Base-by-base conservation (phyloP, 2,329 filamentous ascomycete species). In the Fusarium lyarnte region DNA sequence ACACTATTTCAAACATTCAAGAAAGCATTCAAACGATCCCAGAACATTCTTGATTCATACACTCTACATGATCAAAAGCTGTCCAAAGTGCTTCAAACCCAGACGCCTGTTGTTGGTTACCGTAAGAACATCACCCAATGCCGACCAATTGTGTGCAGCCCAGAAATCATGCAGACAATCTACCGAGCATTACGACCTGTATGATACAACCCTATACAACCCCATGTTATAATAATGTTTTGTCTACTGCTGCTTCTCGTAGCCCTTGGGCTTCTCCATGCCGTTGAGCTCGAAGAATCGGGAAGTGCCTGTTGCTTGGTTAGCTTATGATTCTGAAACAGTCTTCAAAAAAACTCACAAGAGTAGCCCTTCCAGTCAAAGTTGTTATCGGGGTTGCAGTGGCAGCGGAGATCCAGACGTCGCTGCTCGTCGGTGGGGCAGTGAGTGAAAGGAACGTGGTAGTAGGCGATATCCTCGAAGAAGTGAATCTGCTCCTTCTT, bases 301-400 rank as follows among this genome's bases (percentile, higher is more conserved):
- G 38, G 93, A 89, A 58, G 95, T 98, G 76, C 82, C 82, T 84
- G 53, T 8, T 16, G 23, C 10, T 23, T 13, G 10, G 55, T 78
- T 51, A 78, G 69, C 23, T 13, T 45, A 6, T 43, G 21, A 13
- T 54, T 49, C 17, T 45, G 21, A 21, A 7, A 10, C 4, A 13
- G 17, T 6, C 8, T 6, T 31, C 10, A 13, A 17, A 11, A 35
- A 46, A 21, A 29, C 93, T 86, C 89, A 97, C 95, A 98, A 81
- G 94, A 97, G 82, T 98, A 98, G 58, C 93, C 93, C 84, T 97
- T 98, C 97, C 97, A 99, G 84, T 99, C 96, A 87, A 99, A 99
- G 86, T 99, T 99, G 67, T 98, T 93, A 79, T 92, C 91, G 12
- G 96, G 95, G 79, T 99, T 94, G 85, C 96, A 99, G 83, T 95